These are phyloP conservation scores for Penicillium herquei DNA, from an alignment of 495 filamentous ascomycete species.

Conservation along the genomic window DNA sequence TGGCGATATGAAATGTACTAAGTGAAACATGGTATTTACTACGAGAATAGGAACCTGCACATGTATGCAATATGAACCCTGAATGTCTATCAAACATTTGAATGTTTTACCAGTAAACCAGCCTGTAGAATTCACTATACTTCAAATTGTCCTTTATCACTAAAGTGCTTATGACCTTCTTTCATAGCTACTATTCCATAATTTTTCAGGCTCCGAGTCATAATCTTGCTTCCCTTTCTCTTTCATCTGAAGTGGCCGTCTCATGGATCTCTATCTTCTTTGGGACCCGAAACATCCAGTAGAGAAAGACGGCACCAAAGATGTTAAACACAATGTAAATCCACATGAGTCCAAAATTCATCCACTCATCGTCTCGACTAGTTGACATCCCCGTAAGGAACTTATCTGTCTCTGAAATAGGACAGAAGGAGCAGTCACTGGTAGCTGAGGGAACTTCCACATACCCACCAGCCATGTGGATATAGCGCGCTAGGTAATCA, in stretches of 20 bases:
- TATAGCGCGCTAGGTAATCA: conserved; percentile 57
- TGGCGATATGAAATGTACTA: conserved; percentile 43
- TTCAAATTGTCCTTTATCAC: no score
- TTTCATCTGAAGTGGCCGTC: background rate
- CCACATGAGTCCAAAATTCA: conserved; percentile 70
- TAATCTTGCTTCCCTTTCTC: no score
- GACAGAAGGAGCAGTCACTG: conserved; percentile 60
- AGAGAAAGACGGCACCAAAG: conserved; percentile 65
- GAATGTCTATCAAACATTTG: no score
- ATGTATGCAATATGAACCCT: no score
- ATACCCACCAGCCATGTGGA: conserved; percentile 45
- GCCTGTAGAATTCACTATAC: no score
- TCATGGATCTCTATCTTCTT: conserved; percentile 42
- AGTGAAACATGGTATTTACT: no score
- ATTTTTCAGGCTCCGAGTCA: no score
- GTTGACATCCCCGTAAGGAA: conserved; percentile 54
- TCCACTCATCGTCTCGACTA: conserved; percentile 58
- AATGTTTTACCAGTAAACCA: no score
- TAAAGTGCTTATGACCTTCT: no score
- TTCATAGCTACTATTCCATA: no score
- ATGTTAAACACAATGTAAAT: conserved; percentile 76
- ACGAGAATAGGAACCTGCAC: no score
- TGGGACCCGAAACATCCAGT: conserved; percentile 76
- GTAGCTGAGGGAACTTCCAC: conserved; percentile 52
- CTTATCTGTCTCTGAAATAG: conserved; percentile 55